Base-by-base conservation (phyloP, 345 rosid genomes). In the Brassica rapa region DNA sequence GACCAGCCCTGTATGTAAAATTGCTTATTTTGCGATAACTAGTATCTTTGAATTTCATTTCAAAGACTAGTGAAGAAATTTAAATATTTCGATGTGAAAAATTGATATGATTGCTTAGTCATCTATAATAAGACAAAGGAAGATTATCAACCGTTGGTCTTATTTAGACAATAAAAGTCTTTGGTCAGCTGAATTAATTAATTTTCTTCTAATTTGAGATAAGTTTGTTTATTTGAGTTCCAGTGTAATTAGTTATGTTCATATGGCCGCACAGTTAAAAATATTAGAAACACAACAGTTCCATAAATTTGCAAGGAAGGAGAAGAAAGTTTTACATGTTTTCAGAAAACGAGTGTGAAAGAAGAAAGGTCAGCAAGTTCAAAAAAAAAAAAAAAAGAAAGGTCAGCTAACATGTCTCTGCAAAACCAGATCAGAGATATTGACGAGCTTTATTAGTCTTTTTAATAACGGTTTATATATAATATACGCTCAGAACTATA, bases 361-460 rank as follows among this genome's bases (percentile, higher is more conserved):
- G 83, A 76, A 53, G 24, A 84, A 77, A 68, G 81, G 85, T 85
- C 85, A 78, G 65, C 83, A 19, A 19, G 21, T 19, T 19, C 21
- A 19, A 19, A 19, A 19, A 19, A 19, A 19, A 19, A 19, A 19
- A 70, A 71, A 66, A 82, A 76, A 53, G 24, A 84, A 77, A 68
- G 81, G 85, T 85, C 85, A 78, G 65, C 83, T 70, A 59, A 64
- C 82, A 80, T 72, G 81, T 77, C 78, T 80, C 69, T 75, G 49
- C 27, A 49, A 73, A 77, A 24, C 68, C 71, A 83, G 81, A 82
- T 80, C 72, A 69, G 74, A 56, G 80, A 74, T 41, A 78, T 83
- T 83, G 85, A 82, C 37, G 4, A 80, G 67, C n/a, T 68, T 81
- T 60, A 8, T 14, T 25, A 72, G 8, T 7, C 14, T 39, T 33